A percentile compares a stretch with the other conserved stretches of the same genome.
These are phyloP conservation scores for Rhizopus arrhizus DNA, from an alignment of 371 early-diverging fungal genomes.

Conservation along the genomic window DNA sequence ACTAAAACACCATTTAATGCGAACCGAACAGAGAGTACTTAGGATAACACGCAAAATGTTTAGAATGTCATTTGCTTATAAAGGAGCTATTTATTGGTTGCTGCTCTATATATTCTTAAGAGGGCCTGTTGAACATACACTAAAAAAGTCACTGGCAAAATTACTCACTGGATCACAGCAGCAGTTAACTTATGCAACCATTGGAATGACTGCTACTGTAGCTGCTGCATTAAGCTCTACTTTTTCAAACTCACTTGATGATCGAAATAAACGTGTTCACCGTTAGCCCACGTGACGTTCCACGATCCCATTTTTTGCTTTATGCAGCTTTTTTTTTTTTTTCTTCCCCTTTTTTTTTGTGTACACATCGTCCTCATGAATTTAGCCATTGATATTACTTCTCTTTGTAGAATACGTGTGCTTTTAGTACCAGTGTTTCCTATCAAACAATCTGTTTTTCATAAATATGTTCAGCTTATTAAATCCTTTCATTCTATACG, in stretches of 20 bases:
- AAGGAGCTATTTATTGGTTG: constrained; percentile 48
- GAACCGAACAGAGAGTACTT: constrained; percentile 39
- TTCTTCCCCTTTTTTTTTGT: background rate
- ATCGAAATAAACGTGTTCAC: constrained; percentile 3
- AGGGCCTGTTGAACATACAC: constrained; percentile 42
- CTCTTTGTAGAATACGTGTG: constrained; percentile 68
- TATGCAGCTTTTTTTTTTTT: background rate
- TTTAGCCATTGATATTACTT: constrained; percentile 52
- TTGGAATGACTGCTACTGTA: constrained; percentile 44
- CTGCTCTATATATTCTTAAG: constrained; percentile 42
- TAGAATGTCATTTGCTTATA: constrained; percentile 43
- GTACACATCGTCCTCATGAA: constrained; percentile 24
- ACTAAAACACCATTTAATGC: constrained; percentile 29
- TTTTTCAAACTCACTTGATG: constrained; percentile 32
- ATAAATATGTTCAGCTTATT: constrained; percentile 66
- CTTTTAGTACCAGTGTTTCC: constrained; percentile 77
- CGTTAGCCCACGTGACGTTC: background rate
- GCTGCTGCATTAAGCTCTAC: constrained; percentile 43
- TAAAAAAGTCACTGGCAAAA: constrained; percentile 31
- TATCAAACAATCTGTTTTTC: constrained; percentile 67
- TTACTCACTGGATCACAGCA: constrained; percentile 28
- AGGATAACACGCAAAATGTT: constrained; percentile 38
- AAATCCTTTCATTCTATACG: constrained; percentile 58
- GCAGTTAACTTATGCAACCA: constrained; percentile 38
- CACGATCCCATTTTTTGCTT: background rate